Base-by-base conservation (phyloP, 345 rosid species). In the Pelargonium nanum region DNA sequence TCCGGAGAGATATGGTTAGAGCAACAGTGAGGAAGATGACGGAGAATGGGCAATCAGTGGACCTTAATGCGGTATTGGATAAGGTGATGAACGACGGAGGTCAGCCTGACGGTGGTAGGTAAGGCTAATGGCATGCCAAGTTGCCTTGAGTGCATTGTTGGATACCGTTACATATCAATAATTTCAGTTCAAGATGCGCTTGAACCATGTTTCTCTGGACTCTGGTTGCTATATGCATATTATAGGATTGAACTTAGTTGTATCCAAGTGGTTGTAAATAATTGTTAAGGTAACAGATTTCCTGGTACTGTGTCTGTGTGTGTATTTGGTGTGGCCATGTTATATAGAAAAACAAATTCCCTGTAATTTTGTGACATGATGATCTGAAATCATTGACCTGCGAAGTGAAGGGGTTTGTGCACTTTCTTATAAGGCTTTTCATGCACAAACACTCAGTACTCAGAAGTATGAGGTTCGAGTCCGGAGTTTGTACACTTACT, bases 1-100 rank as follows among this genome's bases (percentile, higher is more conserved):
- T 84, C 60, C 74, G 77, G 25, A 81, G 89, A 63, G 89, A 84
- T 72, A 32, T 74, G 65, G 84, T 84, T 63, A 74, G 78, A 63
- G 79, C 80, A 28, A 70, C 78, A 24, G 77, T 80, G 64, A 81
- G 59, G 30, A 75, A 65, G 61, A 61, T 84, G 65, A 69, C 68
- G 6, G 84, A 74, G 19, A 69, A 74, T 62, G 81, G 86, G 48
- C 78, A 84, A 73, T 53, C 81, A 15, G 77, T 62, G 32, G 83
- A 84, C 70, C 71, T 77, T 24, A 84, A 84, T 62, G 51, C 53
- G 28, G 77, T 84, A 25, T 75, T 84, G 60, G 89, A 84, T 69
- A 75, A 72, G 66, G 45, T 84, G 68, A 81, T 72, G 78, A 77
- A 73, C 62, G 64, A 30, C 28, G 64, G 63, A 24, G n/a, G 23